Evolutionary conservation across 1,139 yeast species (phyloP).

Genomic region (Pichia sp.): DNA sequence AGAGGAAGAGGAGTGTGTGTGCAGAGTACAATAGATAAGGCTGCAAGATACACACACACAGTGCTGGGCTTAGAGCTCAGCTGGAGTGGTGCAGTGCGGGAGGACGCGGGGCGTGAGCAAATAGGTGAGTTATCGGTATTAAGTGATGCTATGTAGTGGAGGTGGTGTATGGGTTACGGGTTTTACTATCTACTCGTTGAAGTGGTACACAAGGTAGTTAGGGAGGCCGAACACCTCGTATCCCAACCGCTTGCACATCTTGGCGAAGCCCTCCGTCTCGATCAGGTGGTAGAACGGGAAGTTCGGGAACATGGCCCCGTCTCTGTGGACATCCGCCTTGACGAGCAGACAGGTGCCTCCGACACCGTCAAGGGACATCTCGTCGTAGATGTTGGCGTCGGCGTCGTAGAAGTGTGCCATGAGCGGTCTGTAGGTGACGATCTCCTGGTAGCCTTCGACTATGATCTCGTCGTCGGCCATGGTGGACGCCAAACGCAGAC

Average conservation of each 20-base stretch:
- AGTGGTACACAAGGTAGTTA: slow-evolving; percentile 87
- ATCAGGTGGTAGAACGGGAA: slow-evolving; percentile 96
- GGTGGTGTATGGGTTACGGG: background rate
- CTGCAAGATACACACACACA: too few species aligned
- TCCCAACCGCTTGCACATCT: slow-evolving; percentile 94
- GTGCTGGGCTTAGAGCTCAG: too few species aligned
- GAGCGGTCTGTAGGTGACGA: slow-evolving; percentile 93
- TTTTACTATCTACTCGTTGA: slow-evolving; percentile 50
- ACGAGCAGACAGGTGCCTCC: slow-evolving; percentile 97
- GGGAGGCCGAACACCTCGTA: slow-evolving; percentile 93
- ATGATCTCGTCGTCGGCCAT: slow-evolving; percentile 87
- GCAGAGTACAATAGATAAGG: too few species aligned
- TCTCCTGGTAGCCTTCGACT: slow-evolving; percentile 88
- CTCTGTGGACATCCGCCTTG: slow-evolving; percentile 96
- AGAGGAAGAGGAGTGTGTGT: too few species aligned
- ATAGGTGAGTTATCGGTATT: too few species aligned
- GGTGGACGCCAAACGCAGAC: slow-evolving; percentile 65
- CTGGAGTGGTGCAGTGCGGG: too few species aligned
- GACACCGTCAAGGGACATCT: slow-evolving; percentile 90
- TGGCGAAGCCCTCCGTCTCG: slow-evolving; percentile 98
- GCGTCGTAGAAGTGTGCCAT: slow-evolving; percentile 88
- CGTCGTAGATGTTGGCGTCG: slow-evolving; percentile 55
- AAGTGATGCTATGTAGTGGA: background rate
- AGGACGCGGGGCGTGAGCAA: too few species aligned
- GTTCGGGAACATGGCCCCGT: slow-evolving; percentile 99